Evolutionary conservation across 495 filamentous ascomycete species (phyloP), one percentile per base, ranked within the genome.

Genomic region (Daldinia decipiens): DNA sequence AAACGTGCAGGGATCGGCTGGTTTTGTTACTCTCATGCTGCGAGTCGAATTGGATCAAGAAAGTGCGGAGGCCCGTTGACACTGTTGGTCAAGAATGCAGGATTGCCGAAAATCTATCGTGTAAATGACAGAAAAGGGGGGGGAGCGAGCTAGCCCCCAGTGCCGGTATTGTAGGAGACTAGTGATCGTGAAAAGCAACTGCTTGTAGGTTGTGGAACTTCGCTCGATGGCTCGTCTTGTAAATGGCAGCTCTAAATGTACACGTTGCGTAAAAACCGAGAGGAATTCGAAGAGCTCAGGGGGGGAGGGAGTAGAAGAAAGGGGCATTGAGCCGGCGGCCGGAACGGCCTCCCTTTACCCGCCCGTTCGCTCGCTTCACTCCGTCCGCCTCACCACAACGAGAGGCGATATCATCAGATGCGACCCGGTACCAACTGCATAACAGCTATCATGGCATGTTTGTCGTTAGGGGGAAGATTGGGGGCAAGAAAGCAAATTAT

Each of bases 351-450:
- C 59, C 50, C 32, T 66, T 62, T 50, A 57, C 55, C 65, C 61
- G 7, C 21, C 39, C 54, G 65, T 43, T 51, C 52, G 60, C 57
- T 59, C 56, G 19, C 36, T 68, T 59, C 65, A 45, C 50, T 53
- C 24, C 26, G 36, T 60, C 39, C 65, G 62, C 53, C 57, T 66
- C 5, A 39, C 45, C 24, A 55, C 61, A 58, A 34, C 21, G 56
- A 65, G 24, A 54, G 39, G 60, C 43, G 50, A 68, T 60, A 71
- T 63, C 63, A 54, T 67, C 34, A 31, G 61, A 73, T 73, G 65
- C 70, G 70, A 73, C 70, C 61, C 70, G 61, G 70, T 21, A 73
- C 70, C 70, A 73, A 73, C 70, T 73, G 70, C 70, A 73, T 73
- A 66, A 65, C 6, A 38, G 52, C 36, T 21, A 64, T 61, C 43